These are phyloP conservation scores for Begonia fuchsioides DNA, from an alignment of 306 rosid genomes.

Conservation along the genomic window DNA sequence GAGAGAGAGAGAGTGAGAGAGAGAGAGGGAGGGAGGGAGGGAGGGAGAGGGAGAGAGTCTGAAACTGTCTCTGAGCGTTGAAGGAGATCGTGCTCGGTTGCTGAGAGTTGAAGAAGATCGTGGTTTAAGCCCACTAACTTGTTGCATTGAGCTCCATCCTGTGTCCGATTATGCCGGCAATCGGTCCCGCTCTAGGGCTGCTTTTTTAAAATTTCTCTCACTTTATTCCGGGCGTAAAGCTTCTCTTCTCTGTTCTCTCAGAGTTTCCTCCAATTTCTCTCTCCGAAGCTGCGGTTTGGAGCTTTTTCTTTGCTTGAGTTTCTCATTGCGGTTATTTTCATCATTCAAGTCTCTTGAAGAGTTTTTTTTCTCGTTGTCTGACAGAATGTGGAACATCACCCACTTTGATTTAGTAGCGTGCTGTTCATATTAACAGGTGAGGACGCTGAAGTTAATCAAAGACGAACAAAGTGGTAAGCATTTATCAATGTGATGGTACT, in stretches of 20 bases:
- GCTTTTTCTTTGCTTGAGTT: constrained; percentile 3
- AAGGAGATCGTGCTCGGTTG: neutral
- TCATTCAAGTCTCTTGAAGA: too few relatives aligned
- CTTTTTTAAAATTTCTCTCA: neutral
- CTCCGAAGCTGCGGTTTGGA: constrained; percentile 11
- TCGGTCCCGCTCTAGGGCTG: neutral
- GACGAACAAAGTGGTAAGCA: too few relatives aligned
- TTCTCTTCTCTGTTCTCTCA: constrained; percentile 10
- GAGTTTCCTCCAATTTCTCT: constrained; percentile 11
- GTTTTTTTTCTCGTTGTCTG: too few relatives aligned
- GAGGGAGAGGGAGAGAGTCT: too few relatives aligned
- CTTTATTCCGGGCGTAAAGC: constrained; percentile 18
- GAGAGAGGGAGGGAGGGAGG: neutral
- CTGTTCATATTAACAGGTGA: too few relatives aligned
- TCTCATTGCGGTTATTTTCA: neutral
- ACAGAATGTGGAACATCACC: too few relatives aligned
- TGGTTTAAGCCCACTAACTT: constrained; percentile 16
- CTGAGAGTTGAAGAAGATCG: constrained; percentile 26
- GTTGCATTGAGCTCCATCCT: constrained; percentile 20
- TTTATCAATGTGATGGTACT: too few relatives aligned
- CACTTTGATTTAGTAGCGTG: too few relatives aligned
- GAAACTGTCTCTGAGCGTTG: too few relatives aligned
- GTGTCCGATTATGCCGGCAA: constrained; percentile 3
- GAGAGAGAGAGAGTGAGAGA: constrained; percentile 12
- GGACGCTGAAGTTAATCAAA: too few relatives aligned